Conservation (phyloP, 345 rosid species). For the Lumnitzera racemosa region DNA sequence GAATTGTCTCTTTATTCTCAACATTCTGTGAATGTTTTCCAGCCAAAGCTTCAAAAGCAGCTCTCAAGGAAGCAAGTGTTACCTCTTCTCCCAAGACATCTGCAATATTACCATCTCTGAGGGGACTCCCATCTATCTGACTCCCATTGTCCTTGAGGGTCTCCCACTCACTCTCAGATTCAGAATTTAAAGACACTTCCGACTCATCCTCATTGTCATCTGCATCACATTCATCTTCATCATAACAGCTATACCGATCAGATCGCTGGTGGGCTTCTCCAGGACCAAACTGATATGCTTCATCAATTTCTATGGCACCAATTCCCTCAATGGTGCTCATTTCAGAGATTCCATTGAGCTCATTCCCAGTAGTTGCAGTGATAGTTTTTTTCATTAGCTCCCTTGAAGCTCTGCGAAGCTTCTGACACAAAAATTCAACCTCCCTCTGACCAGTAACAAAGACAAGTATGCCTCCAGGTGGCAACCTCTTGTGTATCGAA, state of each 20-base stretch:
- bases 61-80: constrained; percentile 52
- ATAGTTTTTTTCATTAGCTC: constrained; percentile 26
- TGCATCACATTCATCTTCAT: constrained; percentile 38
- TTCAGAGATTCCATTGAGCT: constrained; percentile 22
- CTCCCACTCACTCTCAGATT: constrained; percentile 67
- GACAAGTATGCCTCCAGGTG: constrained; percentile 85
- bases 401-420: constrained; percentile 51
- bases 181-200: constrained; percentile 37
- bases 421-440: constrained; percentile 70
- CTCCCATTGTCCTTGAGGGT: constrained; percentile 25
- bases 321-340: constrained; percentile 30
- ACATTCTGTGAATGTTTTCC: constrained; percentile 25
- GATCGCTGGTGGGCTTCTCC: constrained; percentile 27
- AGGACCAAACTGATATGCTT: constrained; percentile 49
- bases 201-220: constrained; percentile 39
- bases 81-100: constrained; percentile 30
- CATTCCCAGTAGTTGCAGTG: constrained; percentile 20
- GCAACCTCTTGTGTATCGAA: constrained; percentile 79
- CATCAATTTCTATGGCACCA: constrained; percentile 66
- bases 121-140: constrained; percentile 16
- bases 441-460: constrained; percentile 97
- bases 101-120: constrained; percentile 15
- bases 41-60: constrained; percentile 63
- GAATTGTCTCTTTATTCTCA: constrained; percentile 5
- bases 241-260: constrained; percentile 45